phyloP scores from a whole-genome alignment of 2,329 filamentous ascomycete genomes.

The Pseudogymnoascus sp. region DNA sequence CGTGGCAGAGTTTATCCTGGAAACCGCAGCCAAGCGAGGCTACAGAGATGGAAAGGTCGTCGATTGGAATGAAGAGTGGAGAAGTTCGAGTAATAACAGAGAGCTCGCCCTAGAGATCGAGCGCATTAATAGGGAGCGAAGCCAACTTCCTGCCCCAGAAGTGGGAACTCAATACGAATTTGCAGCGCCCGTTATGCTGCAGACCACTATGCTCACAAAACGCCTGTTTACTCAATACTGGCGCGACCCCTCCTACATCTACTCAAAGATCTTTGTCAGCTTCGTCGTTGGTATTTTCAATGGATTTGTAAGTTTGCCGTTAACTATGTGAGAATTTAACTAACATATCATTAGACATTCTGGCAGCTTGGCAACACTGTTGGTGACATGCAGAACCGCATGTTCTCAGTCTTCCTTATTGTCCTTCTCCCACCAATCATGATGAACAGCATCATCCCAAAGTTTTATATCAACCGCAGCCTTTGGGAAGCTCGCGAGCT shows the following conservation, averaged over 20 bases:
- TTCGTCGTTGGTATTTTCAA: slow-evolving; percentile 50
- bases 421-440: slow-evolving; percentile 54
- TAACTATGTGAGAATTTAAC: slow-evolving; percentile 25
- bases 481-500: slow-evolving; percentile 54
- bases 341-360: slow-evolving; percentile 39
- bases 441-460: slow-evolving; percentile 51
- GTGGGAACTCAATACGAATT: slow-evolving; percentile 58
- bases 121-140: slow-evolving; percentile 49
- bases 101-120: slow-evolving; percentile 56
- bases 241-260: slow-evolving; percentile 50
- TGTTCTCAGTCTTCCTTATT: slow-evolving; percentile 58
- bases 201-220: slow-evolving; percentile 56
- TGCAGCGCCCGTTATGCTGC: slow-evolving; percentile 57
- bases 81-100: slow-evolving; percentile 52
- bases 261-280: slow-evolving; percentile 45
- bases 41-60: slow-evolving; percentile 33
- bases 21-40: slow-evolving; percentile 26
- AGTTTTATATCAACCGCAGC: slow-evolving; percentile 49
- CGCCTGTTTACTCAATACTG: slow-evolving; percentile 57
- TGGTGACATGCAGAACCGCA: slow-evolving; percentile 44
- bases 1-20: slow-evolving; percentile 38
- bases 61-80: slow-evolving; percentile 68
- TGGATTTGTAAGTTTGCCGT: slow-evolving; percentile 36
- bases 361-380: slow-evolving; percentile 50
- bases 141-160: slow-evolving; percentile 35